Conservation (phyloP, 192 early-diverging fungal species). For the Entomortierella chlamydospora region DNA sequence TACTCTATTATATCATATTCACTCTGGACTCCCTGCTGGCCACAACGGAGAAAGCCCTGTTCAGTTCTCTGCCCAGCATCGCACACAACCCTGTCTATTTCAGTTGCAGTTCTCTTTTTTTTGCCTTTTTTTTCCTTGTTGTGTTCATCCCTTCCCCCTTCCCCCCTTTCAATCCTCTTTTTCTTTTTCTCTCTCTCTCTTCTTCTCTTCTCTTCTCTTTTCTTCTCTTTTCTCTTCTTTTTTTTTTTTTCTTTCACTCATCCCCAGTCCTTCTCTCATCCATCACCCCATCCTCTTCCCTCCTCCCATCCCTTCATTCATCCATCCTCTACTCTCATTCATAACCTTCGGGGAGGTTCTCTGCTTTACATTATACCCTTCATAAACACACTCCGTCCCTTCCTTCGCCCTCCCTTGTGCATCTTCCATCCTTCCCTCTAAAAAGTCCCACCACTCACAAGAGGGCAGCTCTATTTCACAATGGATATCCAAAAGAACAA, state of each 20-base stretch:
- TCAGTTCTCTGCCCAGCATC: no score
- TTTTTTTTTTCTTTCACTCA: not conserved
- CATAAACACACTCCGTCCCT: constrained; percentile 1
- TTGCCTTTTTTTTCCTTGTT: constrained; percentile 6
- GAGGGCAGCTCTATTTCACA: constrained; percentile 10
- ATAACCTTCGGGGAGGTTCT: not conserved
- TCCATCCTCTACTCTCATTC: not conserved
- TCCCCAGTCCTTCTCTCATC: constrained; percentile 5
- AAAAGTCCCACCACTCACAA: not conserved
- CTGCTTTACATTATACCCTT: not conserved
- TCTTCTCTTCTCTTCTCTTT: not conserved
- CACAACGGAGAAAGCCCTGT: no score
- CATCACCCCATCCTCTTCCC: not conserved
- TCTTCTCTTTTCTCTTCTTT: not conserved
- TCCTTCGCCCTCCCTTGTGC: not conserved
- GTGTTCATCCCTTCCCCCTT: constrained; percentile 12
- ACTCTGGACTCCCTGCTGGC: no score
- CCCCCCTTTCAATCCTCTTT: constrained; percentile 1
- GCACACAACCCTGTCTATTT: not conserved
- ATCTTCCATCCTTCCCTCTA: not conserved
- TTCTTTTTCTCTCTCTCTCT: not conserved
- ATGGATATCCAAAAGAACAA: constrained; percentile 54
- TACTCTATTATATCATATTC: no score
- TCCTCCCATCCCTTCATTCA: not conserved
- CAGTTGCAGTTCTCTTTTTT: not conserved